Evolutionary conservation across 1,139 yeast genomes (phyloP).

Genomic region (Kodamaea arcana): DNA sequence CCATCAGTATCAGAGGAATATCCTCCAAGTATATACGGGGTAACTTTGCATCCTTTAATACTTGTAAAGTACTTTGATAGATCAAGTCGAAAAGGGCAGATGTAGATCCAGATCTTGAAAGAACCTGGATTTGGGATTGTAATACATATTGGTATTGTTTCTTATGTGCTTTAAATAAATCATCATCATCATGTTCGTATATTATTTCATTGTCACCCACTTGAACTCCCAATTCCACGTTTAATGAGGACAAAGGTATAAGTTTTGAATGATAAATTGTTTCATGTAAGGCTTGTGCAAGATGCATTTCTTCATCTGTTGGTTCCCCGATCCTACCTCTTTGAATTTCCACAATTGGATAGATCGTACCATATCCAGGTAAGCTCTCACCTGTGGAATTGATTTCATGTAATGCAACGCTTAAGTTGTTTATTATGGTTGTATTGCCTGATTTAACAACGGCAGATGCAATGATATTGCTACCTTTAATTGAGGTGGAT

Average conservation of each 20-base stretch:
- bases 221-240: constrained; percentile 49
- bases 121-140: constrained; percentile 71
- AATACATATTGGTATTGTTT: constrained; percentile 55
- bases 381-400: constrained; percentile 18
- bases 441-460: constrained; percentile 74
- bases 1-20: constrained; percentile 9
- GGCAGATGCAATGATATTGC: constrained; percentile 63
- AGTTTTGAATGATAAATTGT: constrained; percentile 52
- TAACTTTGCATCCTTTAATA: constrained; percentile 55
- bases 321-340: constrained; percentile 81
- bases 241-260: constrained; percentile 43
- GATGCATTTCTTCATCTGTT: constrained; percentile 82
- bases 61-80: constrained; percentile 64
- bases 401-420: constrained; percentile 64
- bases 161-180: constrained; percentile 14
- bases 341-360: constrained; percentile 77
- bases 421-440: constrained; percentile 68
- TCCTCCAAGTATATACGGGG: constrained; percentile 69
- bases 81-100: constrained; percentile 66
- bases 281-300: constrained; percentile 68
- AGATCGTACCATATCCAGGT: constrained; percentile 42
- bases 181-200: constrained; percentile 18
- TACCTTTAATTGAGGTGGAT: constrained; percentile 31
- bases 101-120: constrained; percentile 68
- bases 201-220: constrained; percentile 30